These are phyloP conservation scores for Lodderomyces parapsilosis DNA, from an alignment of 1,139 yeast species.

Conservation along the genomic window DNA sequence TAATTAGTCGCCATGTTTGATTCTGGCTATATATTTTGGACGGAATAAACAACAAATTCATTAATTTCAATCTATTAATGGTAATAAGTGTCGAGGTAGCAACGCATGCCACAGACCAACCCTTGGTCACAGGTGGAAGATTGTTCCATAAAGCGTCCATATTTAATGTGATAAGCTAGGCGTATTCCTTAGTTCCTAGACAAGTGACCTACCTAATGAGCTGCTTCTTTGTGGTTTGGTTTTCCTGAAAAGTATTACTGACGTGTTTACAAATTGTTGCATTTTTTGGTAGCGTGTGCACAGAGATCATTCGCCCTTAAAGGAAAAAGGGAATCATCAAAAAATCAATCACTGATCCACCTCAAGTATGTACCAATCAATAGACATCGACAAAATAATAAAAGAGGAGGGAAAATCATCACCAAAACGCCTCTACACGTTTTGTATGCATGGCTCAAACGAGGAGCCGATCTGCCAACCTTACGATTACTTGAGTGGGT, in stretches of 20 bases:
- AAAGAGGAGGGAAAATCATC: background rate
- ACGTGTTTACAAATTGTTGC: background rate
- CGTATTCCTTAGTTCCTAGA: too few species aligned
- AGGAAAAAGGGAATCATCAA: too few species aligned
- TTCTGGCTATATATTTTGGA: slow-evolving; percentile 21
- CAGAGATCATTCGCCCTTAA: too few species aligned
- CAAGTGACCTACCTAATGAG: background rate
- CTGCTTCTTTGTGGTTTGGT: background rate
- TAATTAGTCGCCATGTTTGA: slow-evolving; percentile 40
- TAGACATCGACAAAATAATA: background rate
- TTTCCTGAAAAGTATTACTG: background rate
- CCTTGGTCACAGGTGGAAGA: slow-evolving; percentile 35
- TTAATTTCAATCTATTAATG: slow-evolving; percentile 15
- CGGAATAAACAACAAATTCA: slow-evolving; percentile 22
- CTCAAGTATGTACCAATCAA: background rate
- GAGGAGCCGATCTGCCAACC: slow-evolving; percentile 16
- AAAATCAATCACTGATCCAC: too few species aligned
- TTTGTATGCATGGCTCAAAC: background rate
- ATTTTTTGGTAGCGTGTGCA: background rate
- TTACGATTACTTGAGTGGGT: slow-evolving; percentile 26
- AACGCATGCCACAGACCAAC: slow-evolving; percentile 26
- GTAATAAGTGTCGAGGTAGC: slow-evolving; percentile 19
- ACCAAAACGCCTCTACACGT: background rate
- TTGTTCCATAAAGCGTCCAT: slow-evolving; percentile 15
- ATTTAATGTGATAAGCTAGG: too few species aligned